These are phyloP conservation scores for Gossypium schwendimanii DNA, from an alignment of 441 rosid species.

Conservation along the genomic window DNA sequence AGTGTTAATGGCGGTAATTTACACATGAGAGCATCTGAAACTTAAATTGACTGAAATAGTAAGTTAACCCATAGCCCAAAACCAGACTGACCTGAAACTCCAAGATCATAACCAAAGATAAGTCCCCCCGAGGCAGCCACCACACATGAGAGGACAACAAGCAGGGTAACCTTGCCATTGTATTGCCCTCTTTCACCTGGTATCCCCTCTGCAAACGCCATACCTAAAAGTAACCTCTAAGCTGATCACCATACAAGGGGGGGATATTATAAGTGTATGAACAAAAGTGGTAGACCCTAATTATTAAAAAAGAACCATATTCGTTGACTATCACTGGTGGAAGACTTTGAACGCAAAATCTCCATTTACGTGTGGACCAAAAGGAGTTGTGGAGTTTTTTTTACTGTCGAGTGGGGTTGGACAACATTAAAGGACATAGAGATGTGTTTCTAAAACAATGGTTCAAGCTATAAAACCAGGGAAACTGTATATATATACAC, in stretches of 20 bases:
- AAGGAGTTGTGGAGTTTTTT: not conserved
- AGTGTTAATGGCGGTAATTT: not conserved
- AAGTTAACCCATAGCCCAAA: not conserved
- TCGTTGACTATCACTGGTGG: not conserved
- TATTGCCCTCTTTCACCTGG: conserved; percentile 7
- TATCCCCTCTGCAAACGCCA: not conserved
- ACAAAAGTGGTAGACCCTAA: not conserved
- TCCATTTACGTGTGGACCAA: not conserved
- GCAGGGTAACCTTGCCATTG: conserved; percentile 42
- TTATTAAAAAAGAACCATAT: not conserved
- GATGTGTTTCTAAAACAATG: no score
- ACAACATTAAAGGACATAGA: no score
- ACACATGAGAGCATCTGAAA: not conserved
- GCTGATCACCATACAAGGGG: not conserved
- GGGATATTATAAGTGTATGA: not conserved
- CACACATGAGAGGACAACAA: conserved; percentile 52
- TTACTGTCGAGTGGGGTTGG: not conserved
- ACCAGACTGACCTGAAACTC: conserved; percentile 42
- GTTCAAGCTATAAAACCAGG: no score
- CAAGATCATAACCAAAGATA: conserved; percentile 73
- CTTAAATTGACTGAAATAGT: no score
- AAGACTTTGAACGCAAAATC: not conserved
- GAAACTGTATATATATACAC: no score
- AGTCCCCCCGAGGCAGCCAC: conserved; percentile 71
- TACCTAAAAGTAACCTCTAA: not conserved